Conservation (phyloP, 352 stramenopile species). For the Vaucheria bursata region DNA sequence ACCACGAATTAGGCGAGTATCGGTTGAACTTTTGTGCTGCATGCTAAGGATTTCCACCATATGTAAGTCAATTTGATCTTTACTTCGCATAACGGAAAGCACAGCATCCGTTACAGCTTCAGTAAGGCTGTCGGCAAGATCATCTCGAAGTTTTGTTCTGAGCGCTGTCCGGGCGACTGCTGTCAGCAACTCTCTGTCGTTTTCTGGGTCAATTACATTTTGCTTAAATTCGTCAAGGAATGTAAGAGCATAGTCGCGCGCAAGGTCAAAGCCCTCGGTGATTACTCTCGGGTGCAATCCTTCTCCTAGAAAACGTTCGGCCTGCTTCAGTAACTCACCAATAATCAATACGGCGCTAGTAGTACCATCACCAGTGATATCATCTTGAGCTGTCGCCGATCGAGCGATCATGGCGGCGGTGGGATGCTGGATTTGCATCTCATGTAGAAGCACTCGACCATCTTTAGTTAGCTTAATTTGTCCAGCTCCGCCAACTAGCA, state of each 20-base stretch:
- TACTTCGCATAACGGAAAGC: slow-evolving; percentile 66
- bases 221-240: slow-evolving; percentile 88
- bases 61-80: slow-evolving; percentile 75
- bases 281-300: slow-evolving; percentile 93
- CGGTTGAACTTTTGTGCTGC: slow-evolving; percentile 85
- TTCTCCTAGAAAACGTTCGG: slow-evolving; percentile 88
- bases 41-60: slow-evolving; percentile 99
- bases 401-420: slow-evolving; percentile 95
- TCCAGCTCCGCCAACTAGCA: slow-evolving; percentile 95
- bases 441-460: slow-evolving; percentile 94
- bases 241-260: slow-evolving; percentile 81
- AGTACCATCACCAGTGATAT: slow-evolving; percentile 88
- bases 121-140: slow-evolving; percentile 64
- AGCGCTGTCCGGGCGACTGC: slow-evolving; percentile 87
- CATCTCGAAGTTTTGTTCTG: slow-evolving; percentile 91
- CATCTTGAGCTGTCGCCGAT: slow-evolving; percentile 90
- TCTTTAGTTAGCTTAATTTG: slow-evolving; percentile 99
- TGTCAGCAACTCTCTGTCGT: slow-evolving; percentile 87
- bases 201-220: slow-evolving; percentile 49
- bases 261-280: slow-evolving; percentile 93
- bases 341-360: slow-evolving; percentile 97
- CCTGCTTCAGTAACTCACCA: slow-evolving; percentile 95
- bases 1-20: slow-evolving; percentile 68
- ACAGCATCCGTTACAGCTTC: slow-evolving; percentile 95
- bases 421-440: slow-evolving; percentile 99